Base-by-base conservation (phyloP, 495 filamentous ascomycete species). In the Cryomyces antarcticus region DNA sequence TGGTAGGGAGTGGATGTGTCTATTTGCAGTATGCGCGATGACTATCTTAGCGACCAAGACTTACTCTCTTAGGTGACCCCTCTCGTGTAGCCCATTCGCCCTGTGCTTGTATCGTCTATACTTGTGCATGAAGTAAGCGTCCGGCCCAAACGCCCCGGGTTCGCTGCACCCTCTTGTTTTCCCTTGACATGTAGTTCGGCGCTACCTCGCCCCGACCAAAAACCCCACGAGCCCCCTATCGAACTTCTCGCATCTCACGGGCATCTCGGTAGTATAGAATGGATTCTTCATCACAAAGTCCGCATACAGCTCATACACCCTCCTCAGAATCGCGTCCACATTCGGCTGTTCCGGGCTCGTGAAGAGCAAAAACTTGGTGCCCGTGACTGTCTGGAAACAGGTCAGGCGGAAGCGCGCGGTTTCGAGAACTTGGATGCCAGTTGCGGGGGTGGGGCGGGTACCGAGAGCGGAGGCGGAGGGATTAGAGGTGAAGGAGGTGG, bases 261-360 rank as follows among this genome's bases (percentile, higher is more conserved):
- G 89, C 89, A 96, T 97, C 66, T 97, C 89, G 29, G 88, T 67
- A 57, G 87, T 82, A 62, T 96, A 96, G 55, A 97, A 97, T 7
- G 92, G 92, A 61, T 96, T 97, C 69, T 96, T 96, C 85, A 93
- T 94, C 52, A 96, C 89, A 61, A 80, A 95, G 62, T 97, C 92
- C 30, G 82, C 73, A 62, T 95, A 97, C 41, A 96, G 63, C 60
- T 96, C 89, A 61, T 97, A 96, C 41, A 95, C 74, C 57, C 74
- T 79, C 51, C 71, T 68, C 52, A 89, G 73, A 34, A 88, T 75
- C 6, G 69, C 64, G 51, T 95, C 89, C 28, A 92, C 74, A 57
- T 89, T 92, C 42, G 77, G 72, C 61, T 93, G 88, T 46, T 80
- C 70, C 27, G 86, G 88, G 57, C 94, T 87, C 34, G 92, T 93